Conservation (phyloP, 148 eudicot species). For the Nyssa sinensis region DNA sequence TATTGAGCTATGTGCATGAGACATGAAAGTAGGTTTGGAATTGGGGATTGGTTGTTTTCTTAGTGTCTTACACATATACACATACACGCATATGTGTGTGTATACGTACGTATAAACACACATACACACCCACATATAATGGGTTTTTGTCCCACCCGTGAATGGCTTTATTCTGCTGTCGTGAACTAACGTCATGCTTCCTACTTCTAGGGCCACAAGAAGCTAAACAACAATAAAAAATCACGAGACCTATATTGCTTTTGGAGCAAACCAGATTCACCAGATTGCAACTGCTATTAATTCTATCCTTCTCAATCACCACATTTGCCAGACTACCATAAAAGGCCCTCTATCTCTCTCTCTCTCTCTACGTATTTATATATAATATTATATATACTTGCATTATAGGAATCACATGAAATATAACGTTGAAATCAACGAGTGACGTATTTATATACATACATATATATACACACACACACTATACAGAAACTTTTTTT, state of each 20-base stretch:
- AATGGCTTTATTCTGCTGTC: slow-evolving; percentile 23
- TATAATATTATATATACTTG: background rate
- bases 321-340: background rate
- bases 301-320: background rate
- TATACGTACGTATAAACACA: too few relatives aligned
- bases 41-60: too few relatives aligned
- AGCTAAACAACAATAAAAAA: slow-evolving; percentile 56
- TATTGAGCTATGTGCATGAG: too few relatives aligned
- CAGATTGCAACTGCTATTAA: background rate
- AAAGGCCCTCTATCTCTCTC: slow-evolving; percentile 6
- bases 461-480: too few relatives aligned
- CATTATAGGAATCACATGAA: slow-evolving; percentile 7
- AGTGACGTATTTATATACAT: background rate
- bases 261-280: slow-evolving; percentile 21
- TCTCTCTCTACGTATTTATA: too few relatives aligned
- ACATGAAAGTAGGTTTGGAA: too few relatives aligned
- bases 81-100: too few relatives aligned
- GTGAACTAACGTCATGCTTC: slow-evolving; percentile 12
- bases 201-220: slow-evolving; percentile 34
- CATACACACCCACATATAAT: too few relatives aligned
- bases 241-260: slow-evolving; percentile 48
- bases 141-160: too few relatives aligned
- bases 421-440: background rate
- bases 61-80: too few relatives aligned
- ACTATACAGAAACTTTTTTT: too few relatives aligned